Conservation (phyloP, 164 flowering plant species). For the Malania oleifera region DNA sequence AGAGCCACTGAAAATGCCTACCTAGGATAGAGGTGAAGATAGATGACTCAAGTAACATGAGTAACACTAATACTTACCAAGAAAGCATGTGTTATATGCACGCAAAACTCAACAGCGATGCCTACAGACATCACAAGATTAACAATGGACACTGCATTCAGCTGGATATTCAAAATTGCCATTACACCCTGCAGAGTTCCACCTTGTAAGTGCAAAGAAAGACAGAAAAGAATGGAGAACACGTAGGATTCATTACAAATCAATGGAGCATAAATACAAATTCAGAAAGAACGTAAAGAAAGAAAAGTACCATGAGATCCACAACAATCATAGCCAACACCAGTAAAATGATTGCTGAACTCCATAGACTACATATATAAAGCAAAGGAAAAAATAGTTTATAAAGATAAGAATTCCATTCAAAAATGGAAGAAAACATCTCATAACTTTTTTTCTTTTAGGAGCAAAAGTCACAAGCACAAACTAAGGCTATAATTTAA, state of each 20-base stretch:
- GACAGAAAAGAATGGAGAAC: background rate
- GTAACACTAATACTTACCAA: conserved; percentile 46
- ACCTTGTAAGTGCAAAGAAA: conserved; percentile 10
- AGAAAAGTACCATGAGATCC: conserved; percentile 70
- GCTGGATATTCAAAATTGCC: conserved; percentile 85
- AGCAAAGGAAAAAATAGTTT: background rate
- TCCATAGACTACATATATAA: conserved; percentile 66
- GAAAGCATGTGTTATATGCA: conserved; percentile 92
- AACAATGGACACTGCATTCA: conserved; percentile 95
- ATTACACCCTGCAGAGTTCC: conserved; percentile 76
- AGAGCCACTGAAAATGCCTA: background rate
- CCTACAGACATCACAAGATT: conserved; percentile 97
- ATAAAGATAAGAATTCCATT: background rate
- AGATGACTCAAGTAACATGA: background rate
- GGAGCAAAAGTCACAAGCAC: background rate
- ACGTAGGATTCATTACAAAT: background rate
- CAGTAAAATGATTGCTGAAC: conserved; percentile 78
- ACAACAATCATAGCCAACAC: conserved; percentile 85
- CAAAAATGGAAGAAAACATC: background rate
- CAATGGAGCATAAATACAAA: background rate
- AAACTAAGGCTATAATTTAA: background rate
- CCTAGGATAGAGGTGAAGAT: background rate
- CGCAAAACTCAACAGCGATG: conserved; percentile 94
- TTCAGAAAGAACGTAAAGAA: background rate
- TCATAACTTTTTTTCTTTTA: background rate